Conservation (phyloP, 2,329 filamentous ascomycete species). For the Epichloe sylvatica region DNA sequence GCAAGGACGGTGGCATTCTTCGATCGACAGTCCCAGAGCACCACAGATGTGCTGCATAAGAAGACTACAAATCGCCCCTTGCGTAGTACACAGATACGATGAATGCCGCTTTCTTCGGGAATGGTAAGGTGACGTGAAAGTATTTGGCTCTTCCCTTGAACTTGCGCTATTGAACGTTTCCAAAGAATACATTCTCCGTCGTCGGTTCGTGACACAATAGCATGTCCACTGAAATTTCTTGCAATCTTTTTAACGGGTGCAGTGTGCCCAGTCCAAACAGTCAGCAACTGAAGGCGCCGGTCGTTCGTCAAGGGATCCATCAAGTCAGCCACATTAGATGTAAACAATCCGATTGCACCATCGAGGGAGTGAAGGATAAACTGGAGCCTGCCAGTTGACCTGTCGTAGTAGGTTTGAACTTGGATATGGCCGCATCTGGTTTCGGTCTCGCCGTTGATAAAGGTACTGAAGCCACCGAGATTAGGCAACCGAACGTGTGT, state of each 20-base stretch:
- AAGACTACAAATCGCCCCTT: constrained; percentile 73
- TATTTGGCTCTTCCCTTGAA: constrained; percentile 26
- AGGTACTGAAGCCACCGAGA: constrained; percentile 31
- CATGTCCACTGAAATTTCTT: constrained; percentile 66
- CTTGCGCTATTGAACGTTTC: constrained; percentile 38
- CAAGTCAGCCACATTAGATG: constrained; percentile 62
- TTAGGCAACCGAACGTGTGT: constrained; percentile 54
- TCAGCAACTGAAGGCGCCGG: constrained; percentile 45
- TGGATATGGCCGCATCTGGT: constrained; percentile 39
- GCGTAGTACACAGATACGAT: constrained; percentile 63
- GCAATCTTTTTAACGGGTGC: constrained; percentile 72
- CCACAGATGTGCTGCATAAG: constrained; percentile 54
- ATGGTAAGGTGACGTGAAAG: constrained; percentile 57
- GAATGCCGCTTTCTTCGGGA: constrained; percentile 55
- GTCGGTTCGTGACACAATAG: constrained; percentile 67
- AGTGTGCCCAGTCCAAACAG: constrained; percentile 74
- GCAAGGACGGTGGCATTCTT: constrained; percentile 42
- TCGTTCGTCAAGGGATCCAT: constrained; percentile 57
- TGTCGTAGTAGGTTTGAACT: constrained; percentile 59
- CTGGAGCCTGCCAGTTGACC: constrained; percentile 48
- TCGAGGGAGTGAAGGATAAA: constrained; percentile 75
- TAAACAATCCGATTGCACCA: constrained; percentile 69
- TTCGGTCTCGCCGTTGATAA: constrained; percentile 11
- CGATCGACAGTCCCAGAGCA: constrained; percentile 65
- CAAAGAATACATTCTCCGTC: constrained; percentile 72